A percentile compares a stretch with the other conserved stretches of the same genome.
Conservation (phyloP, 768 basidiomycete species). For the Lyophyllum atratum region DNA sequence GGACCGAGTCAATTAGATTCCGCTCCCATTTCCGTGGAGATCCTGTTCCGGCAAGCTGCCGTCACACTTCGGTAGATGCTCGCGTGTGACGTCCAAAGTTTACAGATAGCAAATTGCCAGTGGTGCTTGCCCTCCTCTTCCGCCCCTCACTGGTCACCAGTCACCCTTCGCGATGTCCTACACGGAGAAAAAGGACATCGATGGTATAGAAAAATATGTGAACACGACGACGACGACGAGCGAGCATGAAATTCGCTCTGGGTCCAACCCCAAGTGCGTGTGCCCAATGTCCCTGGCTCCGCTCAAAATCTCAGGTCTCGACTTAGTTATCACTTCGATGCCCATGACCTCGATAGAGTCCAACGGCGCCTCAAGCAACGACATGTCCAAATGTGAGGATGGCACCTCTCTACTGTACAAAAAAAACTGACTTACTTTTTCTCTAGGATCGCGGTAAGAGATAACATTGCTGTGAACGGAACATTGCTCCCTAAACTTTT, state of each 20-base stretch:
- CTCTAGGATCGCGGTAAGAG: slow-evolving; percentile 61
- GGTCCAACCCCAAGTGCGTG: background rate
- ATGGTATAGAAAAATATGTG: background rate
- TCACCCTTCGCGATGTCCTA: background rate
- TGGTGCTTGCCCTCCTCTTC: background rate
- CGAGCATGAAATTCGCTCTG: background rate
- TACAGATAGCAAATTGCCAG: background rate
- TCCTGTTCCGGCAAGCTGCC: background rate
- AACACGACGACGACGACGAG: background rate
- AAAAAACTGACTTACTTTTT: background rate
- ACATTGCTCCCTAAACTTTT: background rate
- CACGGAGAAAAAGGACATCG: slow-evolving; percentile 3
- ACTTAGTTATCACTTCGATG: slow-evolving; percentile 46
- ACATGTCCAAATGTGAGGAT: slow-evolving; percentile 73
- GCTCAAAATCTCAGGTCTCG: background rate
- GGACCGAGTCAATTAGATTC: background rate
- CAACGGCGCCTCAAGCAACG: slow-evolving; percentile 75
- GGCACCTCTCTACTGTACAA: background rate
- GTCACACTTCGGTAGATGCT: background rate
- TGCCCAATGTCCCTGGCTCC: background rate
- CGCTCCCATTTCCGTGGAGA: background rate
- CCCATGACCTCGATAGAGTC: slow-evolving; percentile 67
- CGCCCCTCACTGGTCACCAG: background rate
- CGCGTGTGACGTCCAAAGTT: background rate
- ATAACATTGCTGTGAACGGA: background rate